Conservation (phyloP, 179 eudicot genomes). For the Patellifolia procumbens region DNA sequence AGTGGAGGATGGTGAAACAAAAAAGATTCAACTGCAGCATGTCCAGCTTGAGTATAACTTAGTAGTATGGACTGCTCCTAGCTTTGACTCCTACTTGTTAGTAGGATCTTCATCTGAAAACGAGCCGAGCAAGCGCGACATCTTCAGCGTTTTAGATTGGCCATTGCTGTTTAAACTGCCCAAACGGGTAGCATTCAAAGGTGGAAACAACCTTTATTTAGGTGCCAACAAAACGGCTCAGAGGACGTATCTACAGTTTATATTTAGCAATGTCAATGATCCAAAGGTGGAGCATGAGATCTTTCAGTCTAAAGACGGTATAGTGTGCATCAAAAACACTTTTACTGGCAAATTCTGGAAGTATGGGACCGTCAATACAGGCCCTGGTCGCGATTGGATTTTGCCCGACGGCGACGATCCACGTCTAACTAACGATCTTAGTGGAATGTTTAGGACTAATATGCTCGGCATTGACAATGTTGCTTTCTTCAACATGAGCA, state of each 20-base stretch:
- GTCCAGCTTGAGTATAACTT: constrained; percentile 5
- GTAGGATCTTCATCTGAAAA: constrained; percentile 3
- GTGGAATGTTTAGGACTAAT: neutral
- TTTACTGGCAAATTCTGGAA: constrained; percentile 4
- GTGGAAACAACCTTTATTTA: neutral
- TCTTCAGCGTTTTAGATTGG: neutral
- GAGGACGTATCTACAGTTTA: constrained; percentile 3
- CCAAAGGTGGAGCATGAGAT: constrained; percentile 6
- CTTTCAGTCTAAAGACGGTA: neutral
- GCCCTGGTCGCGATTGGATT: neutral
- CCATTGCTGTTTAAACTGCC: neutral
- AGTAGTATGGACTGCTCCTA: neutral
- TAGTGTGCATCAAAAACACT: neutral
- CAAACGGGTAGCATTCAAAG: constrained; percentile 7
- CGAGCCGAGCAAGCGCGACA: constrained; percentile 1
- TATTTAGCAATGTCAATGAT: neutral
- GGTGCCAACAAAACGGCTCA: neutral
- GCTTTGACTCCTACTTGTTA: neutral
- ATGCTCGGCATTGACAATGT: neutral
- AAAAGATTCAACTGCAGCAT: neutral
- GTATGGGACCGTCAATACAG: neutral
- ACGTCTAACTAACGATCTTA: neutral
- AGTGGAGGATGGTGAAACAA: neutral
- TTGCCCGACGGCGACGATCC: neutral
- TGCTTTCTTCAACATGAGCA: constrained; percentile 3